Percentiles rank a stretch among this genome's conserved stretches.
Evolutionary conservation across 305 asterid species (phyloP).

Genomic region (Ilex paraguariensis): DNA sequence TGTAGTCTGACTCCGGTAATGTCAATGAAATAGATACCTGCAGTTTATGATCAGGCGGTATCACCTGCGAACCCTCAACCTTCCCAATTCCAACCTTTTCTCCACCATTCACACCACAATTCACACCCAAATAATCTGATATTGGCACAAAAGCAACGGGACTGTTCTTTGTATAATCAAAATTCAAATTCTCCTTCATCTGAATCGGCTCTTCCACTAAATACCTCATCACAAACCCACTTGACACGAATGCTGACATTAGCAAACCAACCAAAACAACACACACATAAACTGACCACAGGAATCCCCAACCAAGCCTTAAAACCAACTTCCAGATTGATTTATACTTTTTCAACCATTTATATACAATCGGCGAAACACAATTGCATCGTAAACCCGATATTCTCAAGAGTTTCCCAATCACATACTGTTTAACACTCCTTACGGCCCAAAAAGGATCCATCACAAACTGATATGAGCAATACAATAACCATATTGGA

Average conservation of each 20-base stretch:
- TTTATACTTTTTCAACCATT: slow-evolving; percentile 56
- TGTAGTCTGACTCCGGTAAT: slow-evolving; percentile 83
- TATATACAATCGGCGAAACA: slow-evolving; percentile 27
- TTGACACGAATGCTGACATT: slow-evolving; percentile 59
- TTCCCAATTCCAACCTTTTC: slow-evolving; percentile 32
- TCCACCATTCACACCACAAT: slow-evolving; percentile 24
- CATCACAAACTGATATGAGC: slow-evolving; percentile 47
- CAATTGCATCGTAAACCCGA: slow-evolving; percentile 27
- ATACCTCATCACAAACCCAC: slow-evolving; percentile 51
- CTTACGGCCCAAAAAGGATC: slow-evolving; percentile 56
- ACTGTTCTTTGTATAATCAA: slow-evolving; percentile 75
- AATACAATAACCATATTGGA: slow-evolving; percentile 49
- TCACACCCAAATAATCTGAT: slow-evolving; percentile 23
- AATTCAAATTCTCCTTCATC: slow-evolving; percentile 56
- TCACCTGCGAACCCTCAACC: slow-evolving; percentile 36
- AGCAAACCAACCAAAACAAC: slow-evolving; percentile 57
- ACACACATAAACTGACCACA: slow-evolving; percentile 84
- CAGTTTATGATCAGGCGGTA: slow-evolving; percentile 69
- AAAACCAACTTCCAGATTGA: slow-evolving; percentile 62
- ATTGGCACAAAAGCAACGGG: slow-evolving; percentile 75
- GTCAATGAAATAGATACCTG: slow-evolving; percentile 64
- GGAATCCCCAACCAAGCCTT: slow-evolving; percentile 81
- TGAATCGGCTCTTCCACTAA: slow-evolving; percentile 72
- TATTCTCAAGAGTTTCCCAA: slow-evolving; percentile 22
- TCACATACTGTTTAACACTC: slow-evolving; percentile 28